Evolutionary conservation across 345 rosid species (phyloP), one percentile per base, ranked within the genome.

Genomic region (Corchorus olitorius): DNA sequence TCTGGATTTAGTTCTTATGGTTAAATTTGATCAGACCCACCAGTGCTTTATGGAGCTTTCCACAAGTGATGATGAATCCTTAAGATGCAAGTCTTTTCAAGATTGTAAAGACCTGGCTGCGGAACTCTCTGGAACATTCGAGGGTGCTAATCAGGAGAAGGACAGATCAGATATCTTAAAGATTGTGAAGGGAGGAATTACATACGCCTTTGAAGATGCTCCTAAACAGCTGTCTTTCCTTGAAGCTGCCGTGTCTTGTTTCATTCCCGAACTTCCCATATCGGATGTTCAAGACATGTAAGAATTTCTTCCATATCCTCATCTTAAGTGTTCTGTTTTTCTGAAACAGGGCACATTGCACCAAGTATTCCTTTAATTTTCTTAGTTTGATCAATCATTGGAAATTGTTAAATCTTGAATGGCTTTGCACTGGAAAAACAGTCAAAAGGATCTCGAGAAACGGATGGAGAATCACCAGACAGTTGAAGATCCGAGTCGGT

Each of bases 401-500:
- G 65, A 54, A 60, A 66, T 4, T 45, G 54, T 59, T 78, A 70
- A 20, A 49, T 41, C 22, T 66, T 76, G 83, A 54, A 54, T 60
- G 76, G 55, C 63, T 81, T 84, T 83, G 75, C 48, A 45, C 10
- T 39, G 43, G 43, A 39, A 39, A 27, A 39, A 39, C 78, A 94
- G 98, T 82, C 83, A 87, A 60, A 89, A 76, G 82, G 87, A 86
- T 78, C 92, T 94, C 63, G 83, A 89, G 78, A 88, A 84, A 69
- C 88, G 89, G 76, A 85, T 89, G 4, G 84, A 85, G 86, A 87
- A 91, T 76, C 84, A 91, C 22, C 89, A 92, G 86, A 89, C 94
- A 39, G 97, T 91, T 73, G 97, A 91, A 85, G 91, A 94, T 87
- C 97, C 97, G 27, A 92, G 94, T 80, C 92, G 98, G 48, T 94